These are phyloP conservation scores for Termitomyces bulborhizus DNA, from an alignment of 768 basidiomycete genomes.

Conservation along the genomic window DNA sequence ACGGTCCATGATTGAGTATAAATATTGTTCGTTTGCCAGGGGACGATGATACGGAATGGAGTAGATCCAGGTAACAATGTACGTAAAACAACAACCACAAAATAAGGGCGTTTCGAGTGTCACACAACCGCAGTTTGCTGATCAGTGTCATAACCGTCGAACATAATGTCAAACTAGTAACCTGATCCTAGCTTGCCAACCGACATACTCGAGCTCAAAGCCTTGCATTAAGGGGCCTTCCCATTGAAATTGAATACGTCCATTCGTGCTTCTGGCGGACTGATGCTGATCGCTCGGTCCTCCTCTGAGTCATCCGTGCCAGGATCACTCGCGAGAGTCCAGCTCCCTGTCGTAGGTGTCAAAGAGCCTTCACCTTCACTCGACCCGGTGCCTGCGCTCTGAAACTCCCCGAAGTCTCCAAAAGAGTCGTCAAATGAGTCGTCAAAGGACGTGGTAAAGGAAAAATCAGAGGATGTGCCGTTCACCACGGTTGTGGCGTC, in stretches of 20 bases:
- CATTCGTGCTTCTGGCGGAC: slow-evolving; percentile 3
- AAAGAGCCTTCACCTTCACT: slow-evolving; percentile 29
- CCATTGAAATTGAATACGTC: slow-evolving; percentile 1
- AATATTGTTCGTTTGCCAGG: not conserved
- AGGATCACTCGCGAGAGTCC: slow-evolving; percentile 54
- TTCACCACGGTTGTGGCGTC: slow-evolving; percentile 40
- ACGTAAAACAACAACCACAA: not conserved
- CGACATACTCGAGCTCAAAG: not conserved
- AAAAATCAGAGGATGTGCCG: slow-evolving; percentile 41
- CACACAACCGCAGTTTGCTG: not conserved
- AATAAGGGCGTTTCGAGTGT: no score
- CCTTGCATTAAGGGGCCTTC: not conserved
- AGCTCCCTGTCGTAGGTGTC: slow-evolving; percentile 64
- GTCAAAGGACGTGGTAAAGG: slow-evolving; percentile 58
- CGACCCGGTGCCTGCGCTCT: slow-evolving; percentile 28
- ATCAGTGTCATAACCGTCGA: not conserved
- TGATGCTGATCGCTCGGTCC: slow-evolving; percentile 8
- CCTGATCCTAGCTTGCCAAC: not conserved
- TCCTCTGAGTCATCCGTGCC: slow-evolving; percentile 22
- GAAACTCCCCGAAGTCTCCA: slow-evolving; percentile 81
- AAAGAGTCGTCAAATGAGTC: slow-evolving; percentile 60
- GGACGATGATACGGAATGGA: not conserved
- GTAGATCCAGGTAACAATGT: not conserved
- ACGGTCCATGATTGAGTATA: not conserved
- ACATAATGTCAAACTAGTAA: not conserved